Evolutionary conservation across 768 basidiomycete genomes (phyloP), one percentile per base, ranked within the genome.

Genomic region (Lyophyllum decastes): DNA sequence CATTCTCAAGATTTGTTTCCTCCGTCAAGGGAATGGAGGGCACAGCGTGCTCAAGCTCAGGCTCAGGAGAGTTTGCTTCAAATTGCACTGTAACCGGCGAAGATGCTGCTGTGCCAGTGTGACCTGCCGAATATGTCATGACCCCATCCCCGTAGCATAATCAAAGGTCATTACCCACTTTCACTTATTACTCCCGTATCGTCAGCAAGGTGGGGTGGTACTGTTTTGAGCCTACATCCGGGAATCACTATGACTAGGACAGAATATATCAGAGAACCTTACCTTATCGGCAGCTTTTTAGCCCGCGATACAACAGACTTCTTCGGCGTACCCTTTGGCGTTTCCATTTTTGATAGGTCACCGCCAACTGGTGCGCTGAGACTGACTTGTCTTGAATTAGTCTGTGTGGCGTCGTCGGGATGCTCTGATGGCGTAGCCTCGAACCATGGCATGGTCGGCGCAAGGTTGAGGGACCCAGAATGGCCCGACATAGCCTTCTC

Each of bases 71-170:
- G 38, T 72, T 73, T 22, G 67, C 71, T 24, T 81, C 81, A 22
- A 81, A 75, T 41, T 78, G 78, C 24, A 75, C 73, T n/a, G 78
- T 78, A 11, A 82, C 72, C 10, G 89, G 89, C 1, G 89, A 90
- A 2, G 89, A 90, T 2, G 89, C 85, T 2, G 87, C 88, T 16
- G 89, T 90, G 26, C 83, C 83, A 14, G 86, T 81, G 66, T 84
- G 84, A 41, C 81, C 89, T 83, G 61, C 38, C 35, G 52, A 48
- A 54, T 35, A 38, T 33, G 53, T 46, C 48, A 66, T 49, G 41
- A 54, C 57, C 51, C 53, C 33, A 26, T 60, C 46, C 40, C 17
- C n/a, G n/a, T 24, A 1, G 21, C 2, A 33, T 44, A 49, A 52
- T 22, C 12, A 16, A 51, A 34, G 44, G 52, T 16, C 2, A 1